Base-by-base conservation (phyloP, 2,329 filamentous ascomycete species). In the Arthrobotrys musiformis region DNA sequence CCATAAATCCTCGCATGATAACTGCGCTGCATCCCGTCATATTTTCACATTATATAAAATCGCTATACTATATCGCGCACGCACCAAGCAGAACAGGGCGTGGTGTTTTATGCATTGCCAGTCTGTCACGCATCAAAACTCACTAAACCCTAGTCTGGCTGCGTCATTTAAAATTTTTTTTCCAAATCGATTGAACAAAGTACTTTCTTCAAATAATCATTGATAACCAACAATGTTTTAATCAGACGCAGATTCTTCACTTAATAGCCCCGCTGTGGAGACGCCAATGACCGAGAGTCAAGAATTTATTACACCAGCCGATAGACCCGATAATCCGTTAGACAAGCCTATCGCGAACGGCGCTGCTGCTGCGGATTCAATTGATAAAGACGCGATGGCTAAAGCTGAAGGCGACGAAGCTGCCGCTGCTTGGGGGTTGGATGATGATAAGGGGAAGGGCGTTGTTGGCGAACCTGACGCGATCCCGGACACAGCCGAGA, bases 41-140 rank as follows among this genome's bases (percentile, higher is more conserved):
- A 37, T 58, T 50, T 58, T 50, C 50, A 48, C 28, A 8, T n/a
- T 40, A 35, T 72, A 62, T 46, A 33, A 58, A 52, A n/a, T 40
- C 42, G 4, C 17, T 22, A 50, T 70, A 48, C 4, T 50, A 58
- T 60, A 70, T 67, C 64, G 50, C 72, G 63, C 58, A 67, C 17
- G 33, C 22, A 46, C 44, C 52, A 58, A 17, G 30, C 54, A 11
- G 19, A 58, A 40, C 54, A 40, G 19, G 54, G 33, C 54, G 54
- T 58, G 54, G 54, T 58, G 33, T 58, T 37, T 58, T 58, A 75
- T 76, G 72, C 72, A 76, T 76, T 76, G 72, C 72, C 72, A 76
- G 48, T 76, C 72, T 76, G 72, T 76, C 72, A 54, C 64, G 72
- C 72, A 30, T 33, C 50, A 56, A 56, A 46, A 67, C 69, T n/a